Evolutionary conservation across 2,329 filamentous ascomycete genomes (phyloP).

Genomic region (Alternaria novae-zelandiae): DNA sequence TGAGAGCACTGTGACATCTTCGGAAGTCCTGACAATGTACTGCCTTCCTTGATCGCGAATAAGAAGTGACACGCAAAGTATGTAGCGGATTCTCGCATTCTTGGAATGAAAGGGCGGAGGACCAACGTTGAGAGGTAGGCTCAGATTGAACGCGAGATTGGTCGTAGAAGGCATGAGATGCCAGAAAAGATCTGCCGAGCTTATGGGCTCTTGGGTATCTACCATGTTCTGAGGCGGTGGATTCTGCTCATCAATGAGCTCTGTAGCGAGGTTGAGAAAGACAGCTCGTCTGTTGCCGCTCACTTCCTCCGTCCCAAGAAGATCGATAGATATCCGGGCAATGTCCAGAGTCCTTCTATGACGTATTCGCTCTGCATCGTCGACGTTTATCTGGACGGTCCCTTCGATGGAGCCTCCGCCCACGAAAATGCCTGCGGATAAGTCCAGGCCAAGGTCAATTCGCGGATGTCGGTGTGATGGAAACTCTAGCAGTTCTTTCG

Average conservation of each 20-base stretch:
- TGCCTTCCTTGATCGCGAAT: conserved; percentile 57
- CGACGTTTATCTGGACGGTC: conserved; percentile 55
- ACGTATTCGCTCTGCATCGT: conserved; percentile 54
- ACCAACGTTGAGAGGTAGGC: conserved; percentile 61
- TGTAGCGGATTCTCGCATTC: conserved; percentile 59
- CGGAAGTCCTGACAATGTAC: conserved; percentile 58
- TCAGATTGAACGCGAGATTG: conserved; percentile 59
- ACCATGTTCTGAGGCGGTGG: conserved; percentile 60
- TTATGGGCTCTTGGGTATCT: conserved; percentile 50
- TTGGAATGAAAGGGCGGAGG: conserved; percentile 62
- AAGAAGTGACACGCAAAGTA: conserved; percentile 56
- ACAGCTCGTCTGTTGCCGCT: conserved; percentile 53
- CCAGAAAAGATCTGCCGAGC: conserved; percentile 54
- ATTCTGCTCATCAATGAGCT: conserved; percentile 58
- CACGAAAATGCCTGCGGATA: conserved; percentile 60
- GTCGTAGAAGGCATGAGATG: conserved; percentile 56
- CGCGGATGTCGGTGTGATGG: conserved; percentile 58
- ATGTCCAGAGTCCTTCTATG: conserved; percentile 55
- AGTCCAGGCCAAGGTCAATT: conserved; percentile 56
- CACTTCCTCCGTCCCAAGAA: conserved; percentile 61
- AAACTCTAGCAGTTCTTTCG: conserved; percentile 58
- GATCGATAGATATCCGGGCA: conserved; percentile 57
- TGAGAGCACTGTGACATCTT: conserved; percentile 58
- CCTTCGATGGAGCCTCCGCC: conserved; percentile 63
- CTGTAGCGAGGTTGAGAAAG: conserved; percentile 60